phyloP scores from a whole-genome alignment of 768 basidiomycete species.

The Lactifluus subvellereus region DNA sequence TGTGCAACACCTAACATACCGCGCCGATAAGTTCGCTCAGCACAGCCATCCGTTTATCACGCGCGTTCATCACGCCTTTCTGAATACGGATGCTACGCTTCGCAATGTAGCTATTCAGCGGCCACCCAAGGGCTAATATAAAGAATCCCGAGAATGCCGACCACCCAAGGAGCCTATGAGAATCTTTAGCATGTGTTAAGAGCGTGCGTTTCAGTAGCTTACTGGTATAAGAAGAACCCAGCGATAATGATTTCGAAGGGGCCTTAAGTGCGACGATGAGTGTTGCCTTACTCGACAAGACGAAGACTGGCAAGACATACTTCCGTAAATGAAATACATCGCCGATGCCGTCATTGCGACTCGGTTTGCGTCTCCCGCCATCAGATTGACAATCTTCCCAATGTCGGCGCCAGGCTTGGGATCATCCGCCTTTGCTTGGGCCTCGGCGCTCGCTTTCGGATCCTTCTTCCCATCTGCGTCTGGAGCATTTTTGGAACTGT shows the following conservation, averaged over 20 bases:
- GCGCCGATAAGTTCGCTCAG: conserved; percentile 73
- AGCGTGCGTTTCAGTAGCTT: conserved; percentile 3
- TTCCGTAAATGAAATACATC: conserved; percentile 62
- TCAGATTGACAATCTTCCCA: conserved; percentile 86
- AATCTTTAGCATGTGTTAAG: not conserved
- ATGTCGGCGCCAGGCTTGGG: conserved; percentile 76
- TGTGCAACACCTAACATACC: conserved; percentile 33
- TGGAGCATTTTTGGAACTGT: conserved; percentile 25
- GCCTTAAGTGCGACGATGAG: conserved; percentile 33
- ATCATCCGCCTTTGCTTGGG: conserved; percentile 35
- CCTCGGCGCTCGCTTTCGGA: conserved; percentile 1
- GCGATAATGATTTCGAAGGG: conserved; percentile 78
- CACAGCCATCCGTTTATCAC: conserved; percentile 74
- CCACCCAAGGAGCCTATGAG: conserved; percentile 50
- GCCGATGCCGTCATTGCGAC: conserved; percentile 49
- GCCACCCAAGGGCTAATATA: conserved; percentile 61
- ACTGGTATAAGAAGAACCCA: conserved; percentile 72
- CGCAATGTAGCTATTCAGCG: conserved; percentile 63
- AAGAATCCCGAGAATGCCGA: conserved; percentile 74
- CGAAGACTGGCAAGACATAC: conserved; percentile 31
- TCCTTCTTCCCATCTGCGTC: conserved; percentile 15
- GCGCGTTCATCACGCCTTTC: conserved; percentile 51
- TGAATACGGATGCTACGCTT: conserved; percentile 54
- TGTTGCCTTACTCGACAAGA: not conserved
- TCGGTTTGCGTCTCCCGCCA: conserved; percentile 72